Evolutionary conservation across 352 stramenopile genomes (phyloP).

Genomic region (Plasmopara viticola): DNA sequence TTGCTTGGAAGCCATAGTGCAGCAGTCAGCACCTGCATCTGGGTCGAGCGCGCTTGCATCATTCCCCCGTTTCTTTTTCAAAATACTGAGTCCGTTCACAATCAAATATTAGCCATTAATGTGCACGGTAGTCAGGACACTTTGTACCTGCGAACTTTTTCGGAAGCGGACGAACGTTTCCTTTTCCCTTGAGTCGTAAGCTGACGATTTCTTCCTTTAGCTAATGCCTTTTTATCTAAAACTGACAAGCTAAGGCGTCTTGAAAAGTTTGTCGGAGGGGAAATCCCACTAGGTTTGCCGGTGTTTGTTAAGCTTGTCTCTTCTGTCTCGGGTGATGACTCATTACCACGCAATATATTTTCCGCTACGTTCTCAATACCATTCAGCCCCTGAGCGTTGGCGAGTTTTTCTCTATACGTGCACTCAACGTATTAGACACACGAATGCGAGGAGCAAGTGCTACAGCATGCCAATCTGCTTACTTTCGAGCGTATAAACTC

Average conservation of each 20-base stretch:
- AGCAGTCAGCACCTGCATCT: slow-evolving; percentile 6
- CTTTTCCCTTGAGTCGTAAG: slow-evolving; percentile 16
- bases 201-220: slow-evolving; percentile 22
- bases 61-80: slow-evolving; percentile 54
- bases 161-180: slow-evolving; percentile 21
- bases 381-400: slow-evolving; percentile 33
- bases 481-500: slow-evolving; percentile 69
- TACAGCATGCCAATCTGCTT: slow-evolving; percentile 13
- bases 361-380: slow-evolving; percentile 73
- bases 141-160: slow-evolving; percentile 46
- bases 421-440: slow-evolving; percentile 4
- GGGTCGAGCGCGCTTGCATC: slow-evolving; percentile 3
- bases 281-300: slow-evolving; percentile 30
- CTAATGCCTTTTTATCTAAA: slow-evolving; percentile 14
- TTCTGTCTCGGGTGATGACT: slow-evolving; percentile 27
- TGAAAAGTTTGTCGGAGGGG: slow-evolving; percentile 28
- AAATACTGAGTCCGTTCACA: slow-evolving; percentile 34
- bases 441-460: slow-evolving; percentile 15
- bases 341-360: slow-evolving; percentile 58
- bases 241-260: slow-evolving; percentile 27
- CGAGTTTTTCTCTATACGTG: slow-evolving; percentile 31
- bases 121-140: neutral
- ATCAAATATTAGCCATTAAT: neutral
- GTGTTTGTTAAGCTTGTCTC: slow-evolving; percentile 25
- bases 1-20: slow-evolving; percentile 37